A percentile compares a stretch with the other conserved stretches of the same genome.
Conservation (phyloP, 2,329 filamentous ascomycete genomes). For the Graphilbum fragrans region DNA sequence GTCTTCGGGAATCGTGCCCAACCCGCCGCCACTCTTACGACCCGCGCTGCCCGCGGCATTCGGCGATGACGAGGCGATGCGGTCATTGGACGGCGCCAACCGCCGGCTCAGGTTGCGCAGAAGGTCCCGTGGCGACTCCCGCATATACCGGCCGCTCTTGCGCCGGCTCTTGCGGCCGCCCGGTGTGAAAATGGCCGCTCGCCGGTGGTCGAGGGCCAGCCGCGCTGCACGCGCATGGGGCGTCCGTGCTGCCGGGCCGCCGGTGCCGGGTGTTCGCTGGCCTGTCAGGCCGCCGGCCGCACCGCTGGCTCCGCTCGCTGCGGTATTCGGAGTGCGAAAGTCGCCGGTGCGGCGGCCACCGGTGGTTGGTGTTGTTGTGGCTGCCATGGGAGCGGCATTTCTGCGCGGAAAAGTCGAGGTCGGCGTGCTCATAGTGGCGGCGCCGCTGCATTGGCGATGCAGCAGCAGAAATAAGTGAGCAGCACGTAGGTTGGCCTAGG, state of each 20-base stretch:
- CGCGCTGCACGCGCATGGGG: constrained; percentile 51
- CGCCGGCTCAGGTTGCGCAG: constrained; percentile 41
- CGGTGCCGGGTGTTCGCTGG: constrained; percentile 18
- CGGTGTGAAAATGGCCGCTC: constrained; percentile 47
- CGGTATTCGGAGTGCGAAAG: constrained; percentile 7
- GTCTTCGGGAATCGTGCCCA: too few relatives aligned
- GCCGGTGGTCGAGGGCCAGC: constrained; percentile 44
- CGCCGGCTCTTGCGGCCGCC: constrained; percentile 35
- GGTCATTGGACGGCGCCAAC: constrained; percentile 30
- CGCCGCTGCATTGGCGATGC: neutral
- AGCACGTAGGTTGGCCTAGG: too few relatives aligned
- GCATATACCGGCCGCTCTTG: constrained; percentile 42
- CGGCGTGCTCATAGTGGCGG: constrained; percentile 1
- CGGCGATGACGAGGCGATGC: constrained; percentile 1
- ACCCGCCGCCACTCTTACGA: too few relatives aligned
- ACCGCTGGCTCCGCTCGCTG: neutral
- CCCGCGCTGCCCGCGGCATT: neutral
- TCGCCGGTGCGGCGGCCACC: constrained; percentile 4
- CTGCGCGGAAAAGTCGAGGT: neutral
- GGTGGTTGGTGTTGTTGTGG: neutral
- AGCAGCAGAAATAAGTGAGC: too few relatives aligned
- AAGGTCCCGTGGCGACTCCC: constrained; percentile 42
- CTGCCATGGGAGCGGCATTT: neutral
- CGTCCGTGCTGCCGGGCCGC: constrained; percentile 34
- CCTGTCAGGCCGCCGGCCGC: constrained; percentile 17